Conservation (phyloP, 1,284 basidiomycete species). For the Cutaneotrichosporon curvatum region DNA sequence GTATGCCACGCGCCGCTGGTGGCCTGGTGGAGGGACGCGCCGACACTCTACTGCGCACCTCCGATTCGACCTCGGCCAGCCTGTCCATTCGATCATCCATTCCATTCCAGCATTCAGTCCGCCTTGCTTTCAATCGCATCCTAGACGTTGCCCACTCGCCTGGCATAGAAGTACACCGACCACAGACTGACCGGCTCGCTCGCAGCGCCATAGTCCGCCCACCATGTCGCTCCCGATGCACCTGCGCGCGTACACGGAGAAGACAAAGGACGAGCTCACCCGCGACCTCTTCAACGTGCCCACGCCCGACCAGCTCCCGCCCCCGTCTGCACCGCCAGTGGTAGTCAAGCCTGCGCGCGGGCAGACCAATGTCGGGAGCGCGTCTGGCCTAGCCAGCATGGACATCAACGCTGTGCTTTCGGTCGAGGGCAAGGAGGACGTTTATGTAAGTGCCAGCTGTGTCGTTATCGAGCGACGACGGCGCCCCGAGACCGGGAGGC, state of each 20-base stretch:
- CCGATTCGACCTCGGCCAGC: no score
- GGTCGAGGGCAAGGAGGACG: conserved; percentile 76
- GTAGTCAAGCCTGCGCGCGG: conserved; percentile 25
- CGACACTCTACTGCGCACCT: no score
- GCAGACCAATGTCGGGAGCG: conserved; percentile 2
- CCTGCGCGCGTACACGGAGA: conserved; percentile 81
- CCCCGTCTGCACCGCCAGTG: conserved; percentile 28
- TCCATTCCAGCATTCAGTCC: no score
- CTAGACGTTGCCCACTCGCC: no score
- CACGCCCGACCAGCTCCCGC: conserved; percentile 31
- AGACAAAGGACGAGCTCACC: conserved; percentile 72
- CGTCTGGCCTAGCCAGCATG: conserved; percentile 52
- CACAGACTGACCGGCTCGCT: no score
- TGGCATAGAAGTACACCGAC: no score
- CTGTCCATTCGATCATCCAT: no score
- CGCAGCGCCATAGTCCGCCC: not conserved
- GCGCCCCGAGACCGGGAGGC: no score
- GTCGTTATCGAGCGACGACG: no score
- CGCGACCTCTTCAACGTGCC: conserved; percentile 80
- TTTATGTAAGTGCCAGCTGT: conserved; percentile 65
- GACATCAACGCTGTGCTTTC: conserved; percentile 87
- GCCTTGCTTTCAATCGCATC: no score
- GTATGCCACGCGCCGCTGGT: no score
- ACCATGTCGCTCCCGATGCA: conserved; percentile 53
- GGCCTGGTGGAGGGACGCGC: no score